Conservation (phyloP, 2,329 filamentous ascomycete species). For the Apiospora sp. region DNA sequence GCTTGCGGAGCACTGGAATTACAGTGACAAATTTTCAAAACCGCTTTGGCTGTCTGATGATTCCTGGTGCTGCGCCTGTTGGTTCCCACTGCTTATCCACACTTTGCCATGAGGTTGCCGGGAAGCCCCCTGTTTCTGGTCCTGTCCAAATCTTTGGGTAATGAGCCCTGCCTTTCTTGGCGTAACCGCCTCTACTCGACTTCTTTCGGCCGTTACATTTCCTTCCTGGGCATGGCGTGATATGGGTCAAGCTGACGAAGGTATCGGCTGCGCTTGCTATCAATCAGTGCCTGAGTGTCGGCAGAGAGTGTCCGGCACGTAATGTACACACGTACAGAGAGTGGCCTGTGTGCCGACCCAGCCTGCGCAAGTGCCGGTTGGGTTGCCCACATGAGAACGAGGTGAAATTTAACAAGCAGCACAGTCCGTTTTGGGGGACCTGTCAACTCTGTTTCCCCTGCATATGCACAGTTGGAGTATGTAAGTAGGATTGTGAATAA, state of each 20-base stretch:
- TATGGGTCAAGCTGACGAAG: background rate
- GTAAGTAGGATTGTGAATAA: background rate
- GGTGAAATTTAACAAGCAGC: background rate
- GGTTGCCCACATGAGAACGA: background rate
- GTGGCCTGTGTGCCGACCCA: background rate
- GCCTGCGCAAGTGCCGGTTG: slow-evolving; percentile 18
- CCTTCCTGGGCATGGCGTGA: slow-evolving; percentile 11
- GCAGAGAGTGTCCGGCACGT: background rate
- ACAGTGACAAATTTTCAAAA: background rate
- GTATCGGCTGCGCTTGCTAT: background rate
- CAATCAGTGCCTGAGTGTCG: background rate
- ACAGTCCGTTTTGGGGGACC: background rate
- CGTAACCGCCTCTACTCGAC: background rate
- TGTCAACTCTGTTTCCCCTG: background rate
- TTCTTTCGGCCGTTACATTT: background rate
- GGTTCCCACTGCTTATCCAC: background rate
- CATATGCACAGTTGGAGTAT: background rate
- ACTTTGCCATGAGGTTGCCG: slow-evolving; percentile 9
- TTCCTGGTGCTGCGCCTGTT: background rate
- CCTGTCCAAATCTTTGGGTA: slow-evolving; percentile 22
- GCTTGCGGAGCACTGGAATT: background rate
- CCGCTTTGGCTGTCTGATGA: background rate
- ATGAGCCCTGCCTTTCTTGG: slow-evolving; percentile 5
- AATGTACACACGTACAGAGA: background rate
- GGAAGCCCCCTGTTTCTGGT: background rate